Percentiles rank a stretch among this genome's conserved stretches.
Evolutionary conservation across 129 eudicot genomes (phyloP).

Genomic region (Silybum marianum): DNA sequence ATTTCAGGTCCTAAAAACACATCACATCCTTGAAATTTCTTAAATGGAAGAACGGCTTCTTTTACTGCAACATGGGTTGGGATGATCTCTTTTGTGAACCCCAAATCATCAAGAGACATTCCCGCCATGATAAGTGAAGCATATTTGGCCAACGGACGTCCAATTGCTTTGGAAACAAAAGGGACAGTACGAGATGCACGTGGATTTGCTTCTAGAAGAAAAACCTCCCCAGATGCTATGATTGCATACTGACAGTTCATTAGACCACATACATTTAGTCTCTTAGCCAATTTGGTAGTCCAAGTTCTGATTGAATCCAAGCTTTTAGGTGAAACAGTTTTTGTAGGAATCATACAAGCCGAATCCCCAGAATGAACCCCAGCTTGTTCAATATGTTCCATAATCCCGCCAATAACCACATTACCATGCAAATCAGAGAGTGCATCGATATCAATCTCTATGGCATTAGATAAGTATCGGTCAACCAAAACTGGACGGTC

Average conservation of each 20-base stretch:
- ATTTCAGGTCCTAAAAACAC: conserved; percentile 93
- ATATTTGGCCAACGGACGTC: conserved; percentile 95
- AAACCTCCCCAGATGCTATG: conserved; percentile 74
- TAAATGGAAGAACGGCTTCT: conserved; percentile 94
- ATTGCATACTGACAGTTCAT: conserved; percentile 98
- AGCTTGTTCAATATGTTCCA: conserved; percentile 99
- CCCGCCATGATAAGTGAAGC: conserved; percentile 97
- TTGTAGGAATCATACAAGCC: conserved; percentile 89
- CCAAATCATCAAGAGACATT: conserved; percentile 65
- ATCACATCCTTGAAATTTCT: conserved; percentile 92
- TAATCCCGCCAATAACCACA: conserved; percentile 96
- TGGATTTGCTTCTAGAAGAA: conserved; percentile 88
- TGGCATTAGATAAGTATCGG: conserved; percentile 76
- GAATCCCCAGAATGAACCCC: conserved; percentile 99
- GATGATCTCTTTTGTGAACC: conserved; percentile 74
- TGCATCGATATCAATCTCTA: conserved; percentile 88
- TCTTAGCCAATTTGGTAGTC: conserved; percentile 81
- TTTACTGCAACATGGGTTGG: conserved; percentile 83
- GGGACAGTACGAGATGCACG: conserved; percentile 98
- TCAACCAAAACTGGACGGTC: conserved; percentile 89
- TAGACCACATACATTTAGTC: conserved; percentile 81
- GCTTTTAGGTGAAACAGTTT: conserved; percentile 61
- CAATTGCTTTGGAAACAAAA: conserved; percentile 93
- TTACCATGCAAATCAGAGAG: conserved; percentile 84
- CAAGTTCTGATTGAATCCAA: conserved; percentile 79